Evolutionary conservation across 177 flowering plant genomes (phyloP), one percentile per base, ranked within the genome.

Genomic region (Vitis hybrid): DNA sequence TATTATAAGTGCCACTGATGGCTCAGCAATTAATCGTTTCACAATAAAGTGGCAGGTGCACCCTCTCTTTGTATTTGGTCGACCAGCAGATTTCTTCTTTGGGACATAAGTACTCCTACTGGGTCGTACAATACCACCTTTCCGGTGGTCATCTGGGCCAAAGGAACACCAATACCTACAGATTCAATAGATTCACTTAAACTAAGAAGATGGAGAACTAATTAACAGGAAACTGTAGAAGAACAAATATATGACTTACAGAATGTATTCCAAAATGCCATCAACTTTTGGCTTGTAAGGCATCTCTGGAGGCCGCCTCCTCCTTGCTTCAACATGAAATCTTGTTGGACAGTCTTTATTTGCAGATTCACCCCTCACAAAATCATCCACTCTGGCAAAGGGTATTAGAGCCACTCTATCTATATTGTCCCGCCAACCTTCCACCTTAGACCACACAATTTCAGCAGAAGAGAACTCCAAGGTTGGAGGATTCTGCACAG

Each of bases 131-230:
- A 82, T 66, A 2, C 98, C 99, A 60, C 98, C 98, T 66, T 87
- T 85, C 73, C 97, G 78, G 68, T 87, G 93, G 73, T 96, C 99
- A 76, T 96, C 97, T 15, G 99, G 99, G 10, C 99, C 99, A 87
- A 91, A 95, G 16, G 99, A 93, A 75, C 99, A 95, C 94, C 99
- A 94, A 69, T 96, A 96, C 89, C 99, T 96, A 81, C 72, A 79
- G 14, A 79, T 71, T 70, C 52, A 78, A 76, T 45, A 62, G 16
- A 29, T 59, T 65, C 6, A 57, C 31, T 72, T 59, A 64, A 51
- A 60, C 11, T 65, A 3, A 76, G n/a, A 53, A 51, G 15, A 65
- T 3, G 20, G n/a, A 19, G 56, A 26, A 55, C 20, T 16, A 5
- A 16, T 22, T 19, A 2, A 10, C 11, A 67, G 6, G 48, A 33